Evolutionary conservation across 225 moss, liverwort and hornwort genomes (phyloP).

Genomic region (Polytrichum commune): DNA sequence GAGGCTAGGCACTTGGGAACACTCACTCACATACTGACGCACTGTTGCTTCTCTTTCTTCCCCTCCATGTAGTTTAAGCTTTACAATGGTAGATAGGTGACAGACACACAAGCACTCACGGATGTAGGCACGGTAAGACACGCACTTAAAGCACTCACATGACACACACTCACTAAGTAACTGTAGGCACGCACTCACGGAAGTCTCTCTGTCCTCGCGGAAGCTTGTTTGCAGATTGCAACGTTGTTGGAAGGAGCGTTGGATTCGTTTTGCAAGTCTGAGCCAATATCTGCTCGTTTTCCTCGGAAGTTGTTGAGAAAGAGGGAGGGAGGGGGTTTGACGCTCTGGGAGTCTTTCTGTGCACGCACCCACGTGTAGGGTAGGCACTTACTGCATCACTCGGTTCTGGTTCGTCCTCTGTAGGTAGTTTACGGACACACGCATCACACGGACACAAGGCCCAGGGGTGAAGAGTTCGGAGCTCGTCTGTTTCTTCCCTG

Average conservation of each 20-base stretch:
- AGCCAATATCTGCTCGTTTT: not conserved
- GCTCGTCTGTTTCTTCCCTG: not conserved
- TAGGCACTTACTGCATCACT: not conserved
- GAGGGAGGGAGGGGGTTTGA: not conserved
- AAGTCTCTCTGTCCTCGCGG: not conserved
- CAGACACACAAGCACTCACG: conserved; percentile 5
- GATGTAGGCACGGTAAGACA: not conserved
- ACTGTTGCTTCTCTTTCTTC: conserved; percentile 54
- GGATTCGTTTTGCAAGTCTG: not conserved
- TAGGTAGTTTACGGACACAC: conserved; percentile 10
- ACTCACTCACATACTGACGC: conserved; percentile 12
- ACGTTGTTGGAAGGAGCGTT: not conserved
- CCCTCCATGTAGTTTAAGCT: conserved; percentile 20
- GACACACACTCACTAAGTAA: not conserved
- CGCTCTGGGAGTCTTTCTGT: not conserved
- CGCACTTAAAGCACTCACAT: not conserved
- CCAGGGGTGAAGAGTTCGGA: not conserved
- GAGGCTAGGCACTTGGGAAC: conserved; percentile 24
- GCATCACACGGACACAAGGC: conserved; percentile 1
- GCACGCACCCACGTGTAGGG: not conserved
- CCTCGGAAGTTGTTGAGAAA: not conserved
- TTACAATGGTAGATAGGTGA: too few species aligned
- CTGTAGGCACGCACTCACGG: not conserved
- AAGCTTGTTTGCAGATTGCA: not conserved
- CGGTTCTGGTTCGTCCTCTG: not conserved